A percentile compares a stretch with the other conserved stretches of the same genome.
Evolutionary conservation across 805 yeast genomes (phyloP).

Genomic region (Metschnikowia santaceciliae): DNA sequence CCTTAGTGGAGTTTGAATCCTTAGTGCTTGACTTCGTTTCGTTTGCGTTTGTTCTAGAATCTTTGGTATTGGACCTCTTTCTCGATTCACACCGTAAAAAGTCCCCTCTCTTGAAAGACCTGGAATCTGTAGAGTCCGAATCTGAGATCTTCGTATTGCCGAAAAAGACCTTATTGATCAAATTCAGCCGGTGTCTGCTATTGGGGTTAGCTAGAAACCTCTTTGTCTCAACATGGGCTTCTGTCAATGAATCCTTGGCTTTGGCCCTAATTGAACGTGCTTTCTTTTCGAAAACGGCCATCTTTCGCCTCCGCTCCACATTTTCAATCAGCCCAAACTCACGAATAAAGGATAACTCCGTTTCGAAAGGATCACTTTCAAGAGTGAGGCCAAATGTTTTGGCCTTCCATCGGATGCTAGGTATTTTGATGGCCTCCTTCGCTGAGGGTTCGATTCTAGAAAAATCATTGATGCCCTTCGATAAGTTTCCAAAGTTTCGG

Average conservation of each 20-base stretch:
- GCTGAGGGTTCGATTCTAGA: conserved; percentile 31
- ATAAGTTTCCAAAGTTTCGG: conserved; percentile 41
- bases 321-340: conserved; percentile 70
- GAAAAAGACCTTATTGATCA: conserved; percentile 7
- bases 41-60: neutral
- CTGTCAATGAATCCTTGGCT: conserved; percentile 8
- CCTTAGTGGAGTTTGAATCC: neutral
- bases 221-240: conserved; percentile 4
- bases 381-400: conserved; percentile 56
- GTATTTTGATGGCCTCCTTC: conserved; percentile 46
- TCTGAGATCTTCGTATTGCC: neutral
- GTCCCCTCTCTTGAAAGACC: neutral
- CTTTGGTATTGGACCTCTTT: neutral
- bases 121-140: neutral
- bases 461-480: conserved; percentile 23
- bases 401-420: conserved; percentile 53
- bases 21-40: neutral
- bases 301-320: conserved; percentile 51
- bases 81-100: neutral
- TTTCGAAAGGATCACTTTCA: conserved; percentile 90
- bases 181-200: conserved; percentile 1
- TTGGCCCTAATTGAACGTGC: conserved; percentile 15
- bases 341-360: conserved; percentile 59
- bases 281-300: conserved; percentile 33
- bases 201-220: conserved; percentile 1